Conservation (phyloP, 371 early-diverging fungal genomes). For the Syncephalastrum monosporum region DNA sequence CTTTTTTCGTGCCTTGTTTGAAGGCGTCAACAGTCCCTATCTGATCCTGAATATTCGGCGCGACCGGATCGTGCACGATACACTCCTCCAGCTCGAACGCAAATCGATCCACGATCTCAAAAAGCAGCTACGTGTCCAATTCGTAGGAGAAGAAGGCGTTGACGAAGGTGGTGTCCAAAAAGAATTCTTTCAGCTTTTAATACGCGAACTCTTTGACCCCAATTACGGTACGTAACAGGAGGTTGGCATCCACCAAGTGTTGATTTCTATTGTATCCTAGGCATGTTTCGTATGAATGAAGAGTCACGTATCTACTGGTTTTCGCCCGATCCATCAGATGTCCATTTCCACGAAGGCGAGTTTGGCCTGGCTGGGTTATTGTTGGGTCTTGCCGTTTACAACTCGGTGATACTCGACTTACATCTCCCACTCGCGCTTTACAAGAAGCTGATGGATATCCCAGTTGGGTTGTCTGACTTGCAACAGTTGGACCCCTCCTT, state of each 20-base stretch:
- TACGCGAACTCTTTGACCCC: conserved; percentile 88
- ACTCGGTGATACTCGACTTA: conserved; percentile 88
- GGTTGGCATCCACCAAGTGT: not conserved
- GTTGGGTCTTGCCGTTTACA: conserved; percentile 92
- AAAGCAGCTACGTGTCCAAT: conserved; percentile 85
- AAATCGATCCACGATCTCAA: conserved; percentile 84
- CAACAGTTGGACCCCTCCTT: conserved; percentile 61
- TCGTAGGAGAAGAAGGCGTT: conserved; percentile 86
- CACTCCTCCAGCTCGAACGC: conserved; percentile 71
- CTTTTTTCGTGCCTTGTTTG: conserved; percentile 87
- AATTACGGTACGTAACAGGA: conserved; percentile 67
- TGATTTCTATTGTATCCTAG: conserved; percentile 12
- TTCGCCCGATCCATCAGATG: conserved; percentile 65
- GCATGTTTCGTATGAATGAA: conserved; percentile 85
- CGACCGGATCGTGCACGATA: conserved; percentile 74
- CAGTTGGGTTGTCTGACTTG: conserved; percentile 47
- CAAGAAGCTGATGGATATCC: conserved; percentile 76
- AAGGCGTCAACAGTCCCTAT: conserved; percentile 85
- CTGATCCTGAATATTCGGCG: conserved; percentile 81
- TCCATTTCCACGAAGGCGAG: conserved; percentile 54
- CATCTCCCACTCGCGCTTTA: conserved; percentile 84
- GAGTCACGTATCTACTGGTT: conserved; percentile 89
- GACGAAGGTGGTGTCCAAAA: conserved; percentile 96
- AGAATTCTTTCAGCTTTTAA: conserved; percentile 92
- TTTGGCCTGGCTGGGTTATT: conserved; percentile 86